Conservation (phyloP, 2,329 filamentous ascomycete genomes). For the Neoscytalidium dimidiatum region DNA sequence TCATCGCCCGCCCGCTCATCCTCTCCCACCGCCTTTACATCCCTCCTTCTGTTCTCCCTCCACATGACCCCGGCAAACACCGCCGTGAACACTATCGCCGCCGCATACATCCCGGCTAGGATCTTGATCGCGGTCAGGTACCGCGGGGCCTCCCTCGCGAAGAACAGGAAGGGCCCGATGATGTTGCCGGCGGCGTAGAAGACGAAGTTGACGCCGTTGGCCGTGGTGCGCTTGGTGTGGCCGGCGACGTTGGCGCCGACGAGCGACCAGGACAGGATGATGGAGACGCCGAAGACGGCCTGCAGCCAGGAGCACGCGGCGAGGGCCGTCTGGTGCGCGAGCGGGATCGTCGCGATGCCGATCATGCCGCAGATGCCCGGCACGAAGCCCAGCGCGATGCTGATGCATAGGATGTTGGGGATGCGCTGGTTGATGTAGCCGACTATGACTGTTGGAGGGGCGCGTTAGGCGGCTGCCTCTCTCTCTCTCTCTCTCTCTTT, state of each 20-base stretch:
- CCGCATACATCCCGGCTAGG: slow-evolving; percentile 47
- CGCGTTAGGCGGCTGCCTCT: no score
- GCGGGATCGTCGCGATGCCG: not conserved
- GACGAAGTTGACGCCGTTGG: not conserved
- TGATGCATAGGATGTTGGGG: slow-evolving; percentile 12
- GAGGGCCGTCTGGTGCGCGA: slow-evolving; percentile 8
- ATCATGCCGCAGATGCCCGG: slow-evolving; percentile 13
- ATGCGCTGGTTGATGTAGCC: not conserved
- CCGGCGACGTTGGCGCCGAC: slow-evolving; percentile 7
- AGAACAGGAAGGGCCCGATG: slow-evolving; percentile 46
- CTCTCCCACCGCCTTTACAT: slow-evolving; percentile 28
- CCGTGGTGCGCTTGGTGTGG: not conserved
- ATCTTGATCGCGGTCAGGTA: slow-evolving; percentile 49
- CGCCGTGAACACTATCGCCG: slow-evolving; percentile 39
- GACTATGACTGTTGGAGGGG: not conserved
- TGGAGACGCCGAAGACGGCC: not conserved
- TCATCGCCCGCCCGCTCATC: slow-evolving; percentile 44
- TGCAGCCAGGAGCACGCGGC: not conserved
- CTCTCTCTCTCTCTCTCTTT: no score
- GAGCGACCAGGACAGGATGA: not conserved
- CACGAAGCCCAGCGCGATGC: slow-evolving; percentile 16
- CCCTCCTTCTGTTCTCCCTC: slow-evolving; percentile 35
- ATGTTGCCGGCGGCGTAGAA: slow-evolving; percentile 39
- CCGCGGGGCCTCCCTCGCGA: slow-evolving; percentile 42
- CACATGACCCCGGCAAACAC: slow-evolving; percentile 32